These are phyloP conservation scores for Metschnikowia drakensbergensis DNA, from an alignment of 805 yeast genomes.

Conservation along the genomic window DNA sequence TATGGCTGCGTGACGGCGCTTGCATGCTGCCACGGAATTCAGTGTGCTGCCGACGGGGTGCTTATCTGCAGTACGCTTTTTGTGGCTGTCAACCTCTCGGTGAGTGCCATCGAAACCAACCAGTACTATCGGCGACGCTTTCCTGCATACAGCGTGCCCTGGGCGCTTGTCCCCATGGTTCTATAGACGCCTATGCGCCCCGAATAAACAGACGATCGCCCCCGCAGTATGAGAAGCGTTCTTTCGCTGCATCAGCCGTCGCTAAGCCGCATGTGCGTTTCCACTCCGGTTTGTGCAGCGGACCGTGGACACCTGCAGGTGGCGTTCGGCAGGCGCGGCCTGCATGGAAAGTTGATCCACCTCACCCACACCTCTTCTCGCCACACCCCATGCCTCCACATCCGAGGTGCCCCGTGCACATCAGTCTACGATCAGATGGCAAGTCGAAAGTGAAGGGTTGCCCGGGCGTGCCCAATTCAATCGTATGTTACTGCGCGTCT, in stretches of 20 bases:
- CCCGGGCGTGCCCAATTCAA: constrained; percentile 62
- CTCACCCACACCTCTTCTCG: neutral
- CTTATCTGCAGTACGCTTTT: constrained; percentile 23
- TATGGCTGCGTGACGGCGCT: constrained; percentile 39
- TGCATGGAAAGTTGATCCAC: neutral
- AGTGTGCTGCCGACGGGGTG: constrained; percentile 20
- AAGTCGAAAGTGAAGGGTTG: constrained; percentile 57
- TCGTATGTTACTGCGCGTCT: too few species aligned
- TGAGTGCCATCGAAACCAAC: constrained; percentile 53
- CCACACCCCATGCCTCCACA: constrained; percentile 14
- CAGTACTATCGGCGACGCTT: constrained; percentile 40
- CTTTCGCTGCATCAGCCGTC: too few species aligned
- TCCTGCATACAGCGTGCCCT: constrained; percentile 24
- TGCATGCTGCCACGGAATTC: constrained; percentile 11
- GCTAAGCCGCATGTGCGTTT: too few species aligned
- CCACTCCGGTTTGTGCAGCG: neutral
- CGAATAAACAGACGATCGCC: neutral
- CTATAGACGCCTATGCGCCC: neutral
- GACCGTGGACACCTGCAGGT: neutral
- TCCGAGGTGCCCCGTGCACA: constrained; percentile 27
- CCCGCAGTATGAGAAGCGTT: too few species aligned
- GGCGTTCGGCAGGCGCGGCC: neutral
- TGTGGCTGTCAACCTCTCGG: constrained; percentile 47
- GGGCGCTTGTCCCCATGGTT: constrained; percentile 35
- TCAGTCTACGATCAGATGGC: constrained; percentile 47